Evolutionary conservation across 2,329 filamentous ascomycete species (phyloP).

Genomic region (Rutstroemia sydowiana): DNA sequence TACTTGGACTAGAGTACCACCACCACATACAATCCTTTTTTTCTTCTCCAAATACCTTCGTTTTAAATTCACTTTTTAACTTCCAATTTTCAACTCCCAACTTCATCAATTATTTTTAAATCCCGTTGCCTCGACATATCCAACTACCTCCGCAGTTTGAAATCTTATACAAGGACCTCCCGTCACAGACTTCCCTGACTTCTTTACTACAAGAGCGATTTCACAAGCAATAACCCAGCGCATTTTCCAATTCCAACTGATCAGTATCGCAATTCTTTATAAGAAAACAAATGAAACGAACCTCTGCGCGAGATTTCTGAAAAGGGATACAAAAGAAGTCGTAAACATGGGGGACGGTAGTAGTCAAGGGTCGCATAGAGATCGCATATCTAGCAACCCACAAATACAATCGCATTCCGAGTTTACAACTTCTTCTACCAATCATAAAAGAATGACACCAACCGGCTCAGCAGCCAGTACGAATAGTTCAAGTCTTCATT

Average conservation of each 20-base stretch:
- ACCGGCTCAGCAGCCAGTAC: conserved; percentile 6
- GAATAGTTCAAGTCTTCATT: conserved; percentile 14
- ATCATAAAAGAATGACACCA: conserved; percentile 23
- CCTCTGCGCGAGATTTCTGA: too few species aligned
- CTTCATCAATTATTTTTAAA: neutral
- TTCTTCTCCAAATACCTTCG: too few species aligned
- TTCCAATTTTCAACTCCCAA: neutral
- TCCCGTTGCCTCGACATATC: neutral
- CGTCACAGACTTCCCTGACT: neutral
- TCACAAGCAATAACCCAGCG: neutral
- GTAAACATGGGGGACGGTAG: conserved; percentile 9
- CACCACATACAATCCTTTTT: neutral
- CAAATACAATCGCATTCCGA: conserved; percentile 1
- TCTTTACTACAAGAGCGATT: neutral
- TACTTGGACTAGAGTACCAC: neutral
- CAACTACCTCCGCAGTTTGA: neutral
- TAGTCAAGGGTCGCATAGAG: conserved; percentile 7
- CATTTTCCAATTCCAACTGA: too few species aligned
- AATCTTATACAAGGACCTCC: neutral
- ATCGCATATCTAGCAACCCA: conserved; percentile 14
- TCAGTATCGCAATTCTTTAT: neutral
- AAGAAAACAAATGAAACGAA: neutral
- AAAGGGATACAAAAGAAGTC: neutral
- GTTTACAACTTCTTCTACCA: conserved; percentile 19
- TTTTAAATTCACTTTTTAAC: neutral